Percentiles rank a stretch among this genome's conserved stretches.
phyloP scores from a whole-genome alignment of 768 basidiomycete genomes.

The Asterophora parasitica region DNA sequence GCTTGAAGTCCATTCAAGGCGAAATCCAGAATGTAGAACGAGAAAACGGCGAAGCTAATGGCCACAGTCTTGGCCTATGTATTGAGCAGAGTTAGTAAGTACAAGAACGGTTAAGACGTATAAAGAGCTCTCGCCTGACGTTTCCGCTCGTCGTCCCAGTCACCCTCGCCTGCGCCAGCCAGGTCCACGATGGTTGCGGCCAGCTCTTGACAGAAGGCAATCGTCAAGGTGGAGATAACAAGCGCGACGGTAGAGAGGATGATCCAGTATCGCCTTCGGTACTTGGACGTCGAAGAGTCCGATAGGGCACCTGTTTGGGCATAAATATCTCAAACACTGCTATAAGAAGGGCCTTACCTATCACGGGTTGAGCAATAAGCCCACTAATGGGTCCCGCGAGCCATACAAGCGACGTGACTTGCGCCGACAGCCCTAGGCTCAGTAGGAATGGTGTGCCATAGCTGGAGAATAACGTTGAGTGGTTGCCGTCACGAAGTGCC shows the following conservation, averaged over 20 bases:
- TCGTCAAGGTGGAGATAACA: constrained; percentile 65
- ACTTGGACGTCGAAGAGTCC: constrained; percentile 87
- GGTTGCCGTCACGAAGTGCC: not conserved
- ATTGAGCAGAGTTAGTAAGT: not conserved
- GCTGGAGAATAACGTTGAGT: constrained; percentile 37
- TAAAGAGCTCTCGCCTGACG: constrained; percentile 41
- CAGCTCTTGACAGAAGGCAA: constrained; percentile 79
- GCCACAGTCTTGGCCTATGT: constrained; percentile 61
- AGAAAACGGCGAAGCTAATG: constrained; percentile 80
- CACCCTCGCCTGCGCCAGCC: constrained; percentile 69
- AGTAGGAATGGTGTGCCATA: constrained; percentile 95
- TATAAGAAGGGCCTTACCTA: constrained; percentile 54
- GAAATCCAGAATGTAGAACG: constrained; percentile 94
- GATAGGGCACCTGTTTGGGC: constrained; percentile 78
- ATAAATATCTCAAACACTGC: constrained; percentile 24
- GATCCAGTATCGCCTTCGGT: constrained; percentile 90
- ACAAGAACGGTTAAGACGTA: not conserved
- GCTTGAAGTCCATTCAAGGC: constrained; percentile 95
- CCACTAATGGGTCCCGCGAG: constrained; percentile 93
- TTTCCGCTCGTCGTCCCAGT: constrained; percentile 79
- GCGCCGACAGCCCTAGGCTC: constrained; percentile 65
- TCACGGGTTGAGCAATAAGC: constrained; percentile 93
- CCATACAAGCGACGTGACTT: constrained; percentile 94
- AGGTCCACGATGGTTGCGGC: constrained; percentile 75
- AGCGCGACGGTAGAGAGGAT: constrained; percentile 81